These are phyloP conservation scores for Boletellus sp. DNA, from an alignment of 768 basidiomycete genomes.

Conservation along the genomic window DNA sequence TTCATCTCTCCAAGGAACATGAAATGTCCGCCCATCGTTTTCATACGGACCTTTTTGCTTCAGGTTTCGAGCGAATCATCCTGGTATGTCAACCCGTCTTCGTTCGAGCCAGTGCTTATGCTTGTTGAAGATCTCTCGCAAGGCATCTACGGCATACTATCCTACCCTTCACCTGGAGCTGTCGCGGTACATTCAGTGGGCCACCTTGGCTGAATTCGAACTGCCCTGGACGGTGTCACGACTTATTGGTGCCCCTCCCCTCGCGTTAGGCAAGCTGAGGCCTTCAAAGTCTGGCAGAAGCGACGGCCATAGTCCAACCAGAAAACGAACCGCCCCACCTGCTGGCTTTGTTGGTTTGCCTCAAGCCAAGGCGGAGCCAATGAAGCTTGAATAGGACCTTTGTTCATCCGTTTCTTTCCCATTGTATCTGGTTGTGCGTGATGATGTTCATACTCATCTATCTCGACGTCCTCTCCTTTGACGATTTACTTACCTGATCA, in stretches of 20 bases:
- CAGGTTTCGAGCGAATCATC: conserved; percentile 88
- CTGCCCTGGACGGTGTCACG: conserved; percentile 80
- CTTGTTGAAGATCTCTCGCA: conserved; percentile 73
- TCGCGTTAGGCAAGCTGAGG: conserved; percentile 46
- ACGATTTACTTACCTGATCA: conserved; percentile 10
- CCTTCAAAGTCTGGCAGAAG: conserved; percentile 12
- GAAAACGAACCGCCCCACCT: conserved; percentile 18
- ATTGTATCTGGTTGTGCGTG: conserved; percentile 6
- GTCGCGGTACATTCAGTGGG: conserved; percentile 76
- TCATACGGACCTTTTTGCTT: conserved; percentile 84
- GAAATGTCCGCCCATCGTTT: conserved; percentile 78
- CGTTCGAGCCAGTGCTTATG: not conserved
- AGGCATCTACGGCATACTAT: conserved; percentile 93
- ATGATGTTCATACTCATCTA: conserved; percentile 6
- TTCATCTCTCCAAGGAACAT: conserved; percentile 63
- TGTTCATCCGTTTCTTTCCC: not conserved
- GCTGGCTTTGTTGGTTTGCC: conserved; percentile 32
- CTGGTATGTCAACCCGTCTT: conserved; percentile 49
- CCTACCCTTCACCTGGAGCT: conserved; percentile 93
- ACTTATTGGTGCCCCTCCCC: conserved; percentile 75
- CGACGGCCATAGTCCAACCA: conserved; percentile 22
- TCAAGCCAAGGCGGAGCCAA: conserved; percentile 42
- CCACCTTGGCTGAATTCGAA: conserved; percentile 63
- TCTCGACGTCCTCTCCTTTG: conserved; percentile 3
- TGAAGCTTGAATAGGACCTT: conserved; percentile 36